Evolutionary conservation across 2,329 filamentous ascomycete genomes (phyloP), one percentile per base, ranked within the genome.

Genomic region (Fusarium sp.): DNA sequence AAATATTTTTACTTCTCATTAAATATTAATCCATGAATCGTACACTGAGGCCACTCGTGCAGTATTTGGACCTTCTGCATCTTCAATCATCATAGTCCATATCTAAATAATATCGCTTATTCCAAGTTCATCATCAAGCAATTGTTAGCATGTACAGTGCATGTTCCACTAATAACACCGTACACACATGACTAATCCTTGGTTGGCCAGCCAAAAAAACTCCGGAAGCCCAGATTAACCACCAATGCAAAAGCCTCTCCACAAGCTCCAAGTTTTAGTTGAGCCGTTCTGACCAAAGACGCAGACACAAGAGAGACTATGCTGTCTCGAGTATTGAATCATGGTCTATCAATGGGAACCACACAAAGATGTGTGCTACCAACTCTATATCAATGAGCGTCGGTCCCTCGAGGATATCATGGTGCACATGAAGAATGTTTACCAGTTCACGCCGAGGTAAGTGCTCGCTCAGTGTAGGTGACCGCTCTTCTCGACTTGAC

Each of bases 371-470:
- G 82, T 78, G 77, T 85, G 84, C 76, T 81, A 81, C 45, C 88
- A 90, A 74, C 88, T 96, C 78, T 96, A 95, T 78, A 93, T 96
- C 75, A 89, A 91, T 67, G 92, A 96, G 83, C 90, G 90, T 76
- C 92, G 89, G 83, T 89, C 90, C 45, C 84, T 95, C 65, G 90
- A 93, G 77, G 91, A 95, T 74, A 92, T 96, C 47, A 92, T 94
- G 85, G 87, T 91, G 33, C 90, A 91, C 78, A 91, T 94, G 87
- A 90, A 87, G 73, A 85, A 85, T 64, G 85, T 87, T 66, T 86
- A 92, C 84, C 87, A 89, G 70, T 94, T 95, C 81, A 86, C 89
- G 36, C 93, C 93, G 28, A 93, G 91, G 71, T 74, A 39, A 61
- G 57, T 62, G 39, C 33, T 28, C 41, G 48, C 36, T 33, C 45